These are phyloP conservation scores for Lentinula boryana DNA, from an alignment of 768 basidiomycete genomes.

Conservation along the genomic window DNA sequence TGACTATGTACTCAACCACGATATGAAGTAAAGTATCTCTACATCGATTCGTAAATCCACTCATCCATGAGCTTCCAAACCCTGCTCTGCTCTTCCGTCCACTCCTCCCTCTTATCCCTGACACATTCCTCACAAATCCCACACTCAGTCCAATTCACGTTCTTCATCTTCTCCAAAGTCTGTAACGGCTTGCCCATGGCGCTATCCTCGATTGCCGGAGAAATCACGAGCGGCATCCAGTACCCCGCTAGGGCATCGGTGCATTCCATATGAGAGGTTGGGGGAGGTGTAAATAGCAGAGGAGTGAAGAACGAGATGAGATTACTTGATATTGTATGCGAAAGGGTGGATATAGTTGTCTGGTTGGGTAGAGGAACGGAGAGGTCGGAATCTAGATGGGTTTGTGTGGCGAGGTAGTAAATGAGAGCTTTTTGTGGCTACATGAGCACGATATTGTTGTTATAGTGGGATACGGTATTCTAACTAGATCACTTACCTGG, in stretches of 20 bases:
- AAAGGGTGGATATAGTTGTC: slow-evolving; percentile 27
- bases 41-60: slow-evolving; percentile 35
- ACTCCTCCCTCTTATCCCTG: slow-evolving; percentile 55
- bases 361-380: slow-evolving; percentile 19
- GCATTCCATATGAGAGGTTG: slow-evolving; percentile 69
- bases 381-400: slow-evolving; percentile 38
- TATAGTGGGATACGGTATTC: neutral
- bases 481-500: slow-evolving; percentile 34
- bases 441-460: neutral
- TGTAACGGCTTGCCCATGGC: slow-evolving; percentile 71
- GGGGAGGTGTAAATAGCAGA: slow-evolving; percentile 62
- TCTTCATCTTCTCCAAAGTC: slow-evolving; percentile 55
- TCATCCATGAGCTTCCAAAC: slow-evolving; percentile 58
- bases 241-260: slow-evolving; percentile 65
- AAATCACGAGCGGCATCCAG: slow-evolving; percentile 70
- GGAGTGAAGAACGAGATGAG: slow-evolving; percentile 69
- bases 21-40: neutral
- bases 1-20: no score
- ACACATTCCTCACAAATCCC: slow-evolving; percentile 59
- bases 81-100: slow-evolving; percentile 51
- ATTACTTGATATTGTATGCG: slow-evolving; percentile 41
- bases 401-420: slow-evolving; percentile 57
- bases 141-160: slow-evolving; percentile 48
- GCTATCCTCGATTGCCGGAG: slow-evolving; percentile 53
- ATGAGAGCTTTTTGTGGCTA: slow-evolving; percentile 59